Conservation (phyloP, 225 moss, liverwort and hornwort species). For the Pseudoscleropodium purum region DNA sequence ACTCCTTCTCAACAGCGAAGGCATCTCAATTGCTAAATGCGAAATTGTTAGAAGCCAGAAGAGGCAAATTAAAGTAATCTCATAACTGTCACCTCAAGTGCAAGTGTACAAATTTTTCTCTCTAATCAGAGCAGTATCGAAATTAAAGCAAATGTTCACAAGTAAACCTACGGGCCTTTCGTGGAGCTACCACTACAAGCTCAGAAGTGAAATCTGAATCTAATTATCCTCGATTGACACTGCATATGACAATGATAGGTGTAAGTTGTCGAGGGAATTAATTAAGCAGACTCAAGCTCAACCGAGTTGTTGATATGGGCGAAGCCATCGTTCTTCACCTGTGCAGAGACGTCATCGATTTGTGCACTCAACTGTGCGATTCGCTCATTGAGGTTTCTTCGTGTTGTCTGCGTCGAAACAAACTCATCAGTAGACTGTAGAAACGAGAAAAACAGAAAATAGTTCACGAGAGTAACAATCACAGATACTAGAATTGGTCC, state of each 20-base stretch:
- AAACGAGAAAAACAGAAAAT: background rate
- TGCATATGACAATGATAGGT: background rate
- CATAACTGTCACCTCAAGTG: background rate
- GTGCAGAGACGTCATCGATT: conserved; percentile 88
- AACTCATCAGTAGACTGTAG: background rate
- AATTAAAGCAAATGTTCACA: conserved; percentile 1
- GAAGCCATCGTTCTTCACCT: conserved; percentile 62
- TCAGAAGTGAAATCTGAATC: conserved; percentile 2
- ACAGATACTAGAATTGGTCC: background rate
- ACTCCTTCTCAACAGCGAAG: background rate
- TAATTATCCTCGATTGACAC: background rate
- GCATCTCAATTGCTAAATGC: background rate
- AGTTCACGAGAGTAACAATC: background rate
- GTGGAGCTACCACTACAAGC: background rate
- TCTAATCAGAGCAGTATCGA: conserved; percentile 7
- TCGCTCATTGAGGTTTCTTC: conserved; percentile 87
- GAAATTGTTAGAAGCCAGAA: background rate
- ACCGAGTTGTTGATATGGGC: conserved; percentile 47
- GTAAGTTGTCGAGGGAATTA: background rate
- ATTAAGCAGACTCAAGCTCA: conserved; percentile 24
- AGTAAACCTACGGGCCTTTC: background rate
- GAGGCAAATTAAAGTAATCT: background rate
- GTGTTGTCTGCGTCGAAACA: conserved; percentile 45
- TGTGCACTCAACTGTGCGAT: conserved; percentile 94
- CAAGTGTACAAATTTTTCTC: background rate